Conservation (phyloP, 2,329 filamentous ascomycete species). For the Penicillium sp. region DNA sequence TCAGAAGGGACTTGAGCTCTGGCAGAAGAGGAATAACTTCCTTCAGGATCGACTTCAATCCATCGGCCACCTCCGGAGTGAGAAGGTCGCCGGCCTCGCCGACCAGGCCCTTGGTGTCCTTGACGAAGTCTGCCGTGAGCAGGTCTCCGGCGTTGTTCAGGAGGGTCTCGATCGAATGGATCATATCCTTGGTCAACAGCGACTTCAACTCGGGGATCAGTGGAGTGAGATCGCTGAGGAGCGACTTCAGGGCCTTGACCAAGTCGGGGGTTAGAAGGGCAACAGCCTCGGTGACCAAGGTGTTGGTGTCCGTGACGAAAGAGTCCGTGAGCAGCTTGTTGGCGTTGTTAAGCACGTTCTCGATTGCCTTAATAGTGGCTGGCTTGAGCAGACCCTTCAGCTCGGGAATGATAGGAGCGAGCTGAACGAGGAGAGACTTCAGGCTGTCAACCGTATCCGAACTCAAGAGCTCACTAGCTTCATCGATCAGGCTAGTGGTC, state of each 20-base stretch:
- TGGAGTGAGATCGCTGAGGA: constrained; percentile 17
- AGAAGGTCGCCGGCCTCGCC: constrained; percentile 20
- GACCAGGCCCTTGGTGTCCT: constrained; percentile 21
- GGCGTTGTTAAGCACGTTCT: constrained; percentile 19
- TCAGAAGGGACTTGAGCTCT: constrained; percentile 19
- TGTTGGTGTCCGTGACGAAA: constrained; percentile 22
- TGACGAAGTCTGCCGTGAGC: constrained; percentile 20
- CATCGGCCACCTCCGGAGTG: constrained; percentile 16
- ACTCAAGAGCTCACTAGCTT: constrained; percentile 16
- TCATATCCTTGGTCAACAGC: constrained; percentile 16
- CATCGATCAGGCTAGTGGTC: constrained; percentile 16
- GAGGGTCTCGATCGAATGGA: constrained; percentile 14
- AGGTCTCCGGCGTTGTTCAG: constrained; percentile 16
- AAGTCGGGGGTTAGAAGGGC: constrained; percentile 19
- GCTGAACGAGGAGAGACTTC: constrained; percentile 21
- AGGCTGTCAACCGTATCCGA: constrained; percentile 14
- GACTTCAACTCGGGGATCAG: constrained; percentile 21
- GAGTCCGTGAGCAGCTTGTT: constrained; percentile 21
- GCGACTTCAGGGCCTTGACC: constrained; percentile 18
- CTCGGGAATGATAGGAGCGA: constrained; percentile 19
- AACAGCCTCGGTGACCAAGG: constrained; percentile 19
- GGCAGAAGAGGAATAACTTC: constrained; percentile 19
- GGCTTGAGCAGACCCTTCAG: constrained; percentile 22
- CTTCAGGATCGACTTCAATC: constrained; percentile 18
- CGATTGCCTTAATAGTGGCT: constrained; percentile 18